phyloP scores from a whole-genome alignment of 352 stramenopile genomes.

The Saprolegnia parasitica region DNA sequence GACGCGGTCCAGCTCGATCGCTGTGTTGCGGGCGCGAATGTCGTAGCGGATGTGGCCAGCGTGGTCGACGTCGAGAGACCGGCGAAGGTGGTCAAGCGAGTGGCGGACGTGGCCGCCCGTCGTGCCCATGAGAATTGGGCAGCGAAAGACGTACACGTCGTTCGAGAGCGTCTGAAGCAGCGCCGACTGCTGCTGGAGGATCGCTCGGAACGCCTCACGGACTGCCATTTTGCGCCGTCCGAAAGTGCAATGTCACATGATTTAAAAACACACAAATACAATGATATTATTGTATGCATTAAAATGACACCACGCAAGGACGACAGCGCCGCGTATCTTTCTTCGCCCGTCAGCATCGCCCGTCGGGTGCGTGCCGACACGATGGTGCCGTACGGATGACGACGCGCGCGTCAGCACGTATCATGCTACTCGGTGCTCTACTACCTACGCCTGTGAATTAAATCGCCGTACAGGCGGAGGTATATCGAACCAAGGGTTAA shows the following conservation, averaged over 20 bases:
- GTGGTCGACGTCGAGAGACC: conserved; percentile 37
- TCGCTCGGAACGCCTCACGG: conserved; percentile 37
- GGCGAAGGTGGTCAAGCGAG: conserved; percentile 72
- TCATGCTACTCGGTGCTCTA: too few species aligned
- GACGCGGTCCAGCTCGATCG: conserved; percentile 52
- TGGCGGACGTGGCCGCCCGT: conserved; percentile 75
- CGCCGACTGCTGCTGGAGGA: conserved; percentile 58
- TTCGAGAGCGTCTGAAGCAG: conserved; percentile 51
- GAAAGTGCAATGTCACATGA: neutral
- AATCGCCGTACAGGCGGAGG: too few species aligned
- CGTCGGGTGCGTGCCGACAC: too few species aligned
- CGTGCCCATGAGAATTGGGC: conserved; percentile 51
- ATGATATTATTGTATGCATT: too few species aligned
- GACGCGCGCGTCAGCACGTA: too few species aligned
- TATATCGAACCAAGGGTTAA: too few species aligned
- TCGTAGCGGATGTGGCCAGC: conserved; percentile 53
- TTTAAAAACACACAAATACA: too few species aligned
- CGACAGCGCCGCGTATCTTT: too few species aligned
- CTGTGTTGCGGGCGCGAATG: conserved; percentile 57
- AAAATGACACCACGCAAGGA: too few species aligned
- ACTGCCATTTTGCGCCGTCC: conserved; percentile 1
- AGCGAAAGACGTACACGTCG: conserved; percentile 59
- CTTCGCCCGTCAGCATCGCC: too few species aligned
- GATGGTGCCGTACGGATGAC: too few species aligned
- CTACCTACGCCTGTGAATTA: too few species aligned